Conservation (phyloP, 23 red algal genomes). For the Pyropia yezoensis region DNA sequence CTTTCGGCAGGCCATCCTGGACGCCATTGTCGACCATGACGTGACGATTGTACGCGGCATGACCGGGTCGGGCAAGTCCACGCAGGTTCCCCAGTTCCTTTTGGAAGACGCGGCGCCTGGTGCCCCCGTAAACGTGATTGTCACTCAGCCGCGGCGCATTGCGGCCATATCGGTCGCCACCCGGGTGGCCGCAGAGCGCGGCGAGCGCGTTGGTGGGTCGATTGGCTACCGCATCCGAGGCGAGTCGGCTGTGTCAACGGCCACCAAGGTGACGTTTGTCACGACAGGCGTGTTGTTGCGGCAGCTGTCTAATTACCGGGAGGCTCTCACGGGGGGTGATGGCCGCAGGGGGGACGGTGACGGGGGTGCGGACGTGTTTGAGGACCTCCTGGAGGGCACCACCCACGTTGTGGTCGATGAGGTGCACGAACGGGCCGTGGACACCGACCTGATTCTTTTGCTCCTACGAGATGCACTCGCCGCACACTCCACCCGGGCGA, state of each 20-base stretch:
- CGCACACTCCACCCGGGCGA: neutral
- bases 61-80: slow-evolving; percentile 96
- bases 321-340: neutral
- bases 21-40: slow-evolving; percentile 9
- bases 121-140: slow-evolving; percentile 33
- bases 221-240: slow-evolving; percentile 74
- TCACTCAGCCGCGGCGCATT: slow-evolving; percentile 85
- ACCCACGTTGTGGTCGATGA: slow-evolving; percentile 91
- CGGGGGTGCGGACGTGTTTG: too few relatives aligned
- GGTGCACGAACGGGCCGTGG: slow-evolving; percentile 89
- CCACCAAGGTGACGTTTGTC: slow-evolving; percentile 56
- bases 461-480: slow-evolving; percentile 46
- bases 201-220: slow-evolving; percentile 42
- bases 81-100: slow-evolving; percentile 71
- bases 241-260: slow-evolving; percentile 16
- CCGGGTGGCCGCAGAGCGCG: slow-evolving; percentile 75
- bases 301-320: slow-evolving; percentile 48
- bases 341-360: too few relatives aligned
- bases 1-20: slow-evolving; percentile 22
- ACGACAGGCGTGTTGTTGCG: slow-evolving; percentile 76
- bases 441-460: slow-evolving; percentile 76
- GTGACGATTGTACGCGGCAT: slow-evolving; percentile 68
- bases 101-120: slow-evolving; percentile 45
- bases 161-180: slow-evolving; percentile 86
- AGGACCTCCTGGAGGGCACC: slow-evolving; percentile 17